A percentile compares a stretch with the other conserved stretches of the same genome.
Evolutionary conservation across 441 rosid genomes (phyloP).

Genomic region (Aquilaria agallochum): DNA sequence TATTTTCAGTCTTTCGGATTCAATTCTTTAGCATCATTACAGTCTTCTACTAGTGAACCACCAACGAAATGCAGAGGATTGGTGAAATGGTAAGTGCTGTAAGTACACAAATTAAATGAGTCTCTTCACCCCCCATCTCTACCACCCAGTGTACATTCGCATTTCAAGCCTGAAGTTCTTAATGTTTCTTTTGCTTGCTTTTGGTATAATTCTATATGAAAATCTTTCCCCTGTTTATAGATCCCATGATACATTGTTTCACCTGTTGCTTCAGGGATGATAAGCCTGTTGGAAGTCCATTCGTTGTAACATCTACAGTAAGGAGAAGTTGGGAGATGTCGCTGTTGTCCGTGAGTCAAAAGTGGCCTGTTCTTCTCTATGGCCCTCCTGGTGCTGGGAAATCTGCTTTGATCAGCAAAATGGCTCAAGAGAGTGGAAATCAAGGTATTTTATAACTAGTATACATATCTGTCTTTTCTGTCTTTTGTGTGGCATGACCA

Average conservation of each 20-base stretch:
- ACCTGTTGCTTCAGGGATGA: conserved; percentile 42
- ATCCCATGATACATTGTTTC: conserved; percentile 4
- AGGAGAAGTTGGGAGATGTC: conserved; percentile 80
- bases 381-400: too few relatives aligned
- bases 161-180: not conserved
- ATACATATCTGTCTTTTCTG: too few relatives aligned
- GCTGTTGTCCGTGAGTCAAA: conserved; percentile 78
- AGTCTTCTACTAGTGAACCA: conserved; percentile 38
- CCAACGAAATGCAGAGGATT: conserved; percentile 37
- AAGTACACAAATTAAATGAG: not conserved
- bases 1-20: conserved; percentile 29
- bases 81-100: conserved; percentile 16
- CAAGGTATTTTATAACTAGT: too few relatives aligned
- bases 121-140: too few relatives aligned
- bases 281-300: conserved; percentile 25
- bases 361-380: conserved; percentile 79
- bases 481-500: too few relatives aligned
- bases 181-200: too few relatives aligned
- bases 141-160: not conserved
- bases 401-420: too few relatives aligned
- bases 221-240: not conserved
- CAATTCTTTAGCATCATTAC: conserved; percentile 28
- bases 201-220: too few relatives aligned
- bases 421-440: too few relatives aligned
- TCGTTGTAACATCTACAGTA: conserved; percentile 22